A percentile compares a stretch with the other conserved stretches of the same genome.
Conservation (phyloP, 1,139 yeast species). For the Yamadazyma mexicana region DNA sequence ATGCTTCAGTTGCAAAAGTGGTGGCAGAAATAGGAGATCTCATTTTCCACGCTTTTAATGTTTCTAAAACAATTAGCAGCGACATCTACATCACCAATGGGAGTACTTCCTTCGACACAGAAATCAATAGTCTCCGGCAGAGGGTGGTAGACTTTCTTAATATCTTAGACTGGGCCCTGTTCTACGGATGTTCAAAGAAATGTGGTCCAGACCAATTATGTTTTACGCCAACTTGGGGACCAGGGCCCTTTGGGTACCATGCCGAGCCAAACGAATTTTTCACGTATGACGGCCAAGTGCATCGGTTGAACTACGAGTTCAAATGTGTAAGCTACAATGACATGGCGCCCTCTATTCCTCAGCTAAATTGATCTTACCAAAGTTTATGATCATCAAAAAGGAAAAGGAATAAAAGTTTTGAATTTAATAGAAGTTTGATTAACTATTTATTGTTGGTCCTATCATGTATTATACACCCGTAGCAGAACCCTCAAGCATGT, state of each 20-base stretch:
- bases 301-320: conserved; percentile 9
- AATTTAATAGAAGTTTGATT: no score
- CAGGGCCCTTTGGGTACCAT: conserved; percentile 46
- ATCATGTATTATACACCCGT: no score
- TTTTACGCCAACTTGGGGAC: conserved; percentile 61
- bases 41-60: conserved; percentile 32
- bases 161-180: conserved; percentile 37
- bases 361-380: no score
- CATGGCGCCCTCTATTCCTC: no score
- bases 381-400: no score
- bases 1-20: conserved; percentile 45
- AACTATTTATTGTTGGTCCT: no score
- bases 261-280: conserved; percentile 10
- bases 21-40: conserved; percentile 29
- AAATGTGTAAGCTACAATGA: conserved; percentile 11
- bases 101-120: conserved; percentile 2
- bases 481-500: no score
- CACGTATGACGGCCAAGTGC: conserved; percentile 7
- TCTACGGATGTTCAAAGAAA: conserved; percentile 35
- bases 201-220: conserved; percentile 50
- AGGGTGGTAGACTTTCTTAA: conserved; percentile 3
- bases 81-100: conserved; percentile 15
- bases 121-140: conserved; percentile 1
- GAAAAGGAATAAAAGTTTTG: no score
- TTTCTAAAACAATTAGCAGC: conserved; percentile 24